phyloP scores from a whole-genome alignment of 257 asterid genomes.

The Paraleonurus japonicus region DNA sequence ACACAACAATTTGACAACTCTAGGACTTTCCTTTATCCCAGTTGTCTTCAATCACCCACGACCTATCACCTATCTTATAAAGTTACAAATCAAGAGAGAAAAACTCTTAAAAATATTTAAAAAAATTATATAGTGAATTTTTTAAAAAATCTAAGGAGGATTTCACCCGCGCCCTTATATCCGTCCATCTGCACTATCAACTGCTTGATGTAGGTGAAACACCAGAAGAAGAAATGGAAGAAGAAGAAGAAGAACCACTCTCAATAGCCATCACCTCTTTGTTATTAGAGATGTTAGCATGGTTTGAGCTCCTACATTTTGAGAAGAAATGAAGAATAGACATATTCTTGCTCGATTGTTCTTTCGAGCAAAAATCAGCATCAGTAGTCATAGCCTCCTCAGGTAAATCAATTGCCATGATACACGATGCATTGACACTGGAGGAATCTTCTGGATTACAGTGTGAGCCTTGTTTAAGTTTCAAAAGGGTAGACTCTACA shows the following conservation, averaged over 20 bases:
- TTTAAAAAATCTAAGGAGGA: neutral
- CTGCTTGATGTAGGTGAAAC: slow-evolving; percentile 28
- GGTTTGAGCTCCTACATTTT: slow-evolving; percentile 40
- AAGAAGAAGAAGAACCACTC: slow-evolving; percentile 22
- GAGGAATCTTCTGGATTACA: slow-evolving; percentile 34
- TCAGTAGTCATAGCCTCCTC: slow-evolving; percentile 27
- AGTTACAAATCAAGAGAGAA: neutral
- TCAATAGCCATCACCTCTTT: slow-evolving; percentile 30
- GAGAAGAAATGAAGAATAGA: slow-evolving; percentile 65
- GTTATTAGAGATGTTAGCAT: slow-evolving; percentile 23
- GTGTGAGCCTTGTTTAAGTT: slow-evolving; percentile 72
- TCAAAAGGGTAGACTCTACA: slow-evolving; percentile 72
- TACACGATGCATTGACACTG: slow-evolving; percentile 22
- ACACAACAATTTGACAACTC: too few species aligned
- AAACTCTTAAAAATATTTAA: neutral
- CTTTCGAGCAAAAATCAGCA: slow-evolving; percentile 32
- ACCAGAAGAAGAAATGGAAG: slow-evolving; percentile 25
- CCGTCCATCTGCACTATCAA: slow-evolving; percentile 8
- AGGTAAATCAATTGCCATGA: slow-evolving; percentile 28
- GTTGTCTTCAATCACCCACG: neutral
- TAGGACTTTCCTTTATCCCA: neutral
- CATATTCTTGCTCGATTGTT: slow-evolving; percentile 30
- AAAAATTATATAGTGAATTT: neutral
- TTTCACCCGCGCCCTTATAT: neutral
- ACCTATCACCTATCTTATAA: neutral